Base-by-base conservation (phyloP, 2,329 filamentous ascomycete genomes). In the Exophiala xenobiotica region DNA sequence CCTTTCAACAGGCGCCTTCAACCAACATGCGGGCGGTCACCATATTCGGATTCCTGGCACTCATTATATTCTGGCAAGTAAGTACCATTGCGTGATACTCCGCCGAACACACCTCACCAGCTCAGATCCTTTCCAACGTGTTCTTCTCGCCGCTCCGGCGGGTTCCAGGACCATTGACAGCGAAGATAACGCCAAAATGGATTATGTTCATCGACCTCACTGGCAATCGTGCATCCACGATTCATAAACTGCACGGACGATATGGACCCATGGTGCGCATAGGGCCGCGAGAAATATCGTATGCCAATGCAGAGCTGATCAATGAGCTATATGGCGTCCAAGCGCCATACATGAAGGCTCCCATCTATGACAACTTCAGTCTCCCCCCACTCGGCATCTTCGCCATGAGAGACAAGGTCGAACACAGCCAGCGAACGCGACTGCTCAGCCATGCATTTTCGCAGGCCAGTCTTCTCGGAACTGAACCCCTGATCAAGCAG, bases 261-360 rank as follows among this genome's bases (percentile, higher is more conserved):
- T 68, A 81, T 1, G 85, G 84, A 0, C 78, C 83, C 0, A 73
- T 88, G 14, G 72, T 89, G 5, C 76, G 83, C 22, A 67, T 89
- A 1, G 83, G 76, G 0, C 40, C 40, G n/a, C 14, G n/a, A 18
- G 85, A 90, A 60, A 68, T 91, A 55, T 87, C 83, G 29, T 74
- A 89, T 29, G 83, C 85, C 62, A 80, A 78, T 53, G 70, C 84
- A 3, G 76, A 80, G 31, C 78, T 80, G 0, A 70, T 71, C 19
- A 62, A 78, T 39, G 77, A 78, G 1, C 74, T 90, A 19, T 90
- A 89, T 66, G 76, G 85, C 16, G 35, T 43, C 29, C 41, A 47
- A 38, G 51, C 46, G 16, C 12, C 29, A 12, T 57, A 46, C 51
- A 38, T 54, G 18, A 57, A 57, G 33, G 51, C 54, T 12, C 41